Evolutionary conservation across 2,329 filamentous ascomycete species (phyloP).

Genomic region (Fusarium sororula): DNA sequence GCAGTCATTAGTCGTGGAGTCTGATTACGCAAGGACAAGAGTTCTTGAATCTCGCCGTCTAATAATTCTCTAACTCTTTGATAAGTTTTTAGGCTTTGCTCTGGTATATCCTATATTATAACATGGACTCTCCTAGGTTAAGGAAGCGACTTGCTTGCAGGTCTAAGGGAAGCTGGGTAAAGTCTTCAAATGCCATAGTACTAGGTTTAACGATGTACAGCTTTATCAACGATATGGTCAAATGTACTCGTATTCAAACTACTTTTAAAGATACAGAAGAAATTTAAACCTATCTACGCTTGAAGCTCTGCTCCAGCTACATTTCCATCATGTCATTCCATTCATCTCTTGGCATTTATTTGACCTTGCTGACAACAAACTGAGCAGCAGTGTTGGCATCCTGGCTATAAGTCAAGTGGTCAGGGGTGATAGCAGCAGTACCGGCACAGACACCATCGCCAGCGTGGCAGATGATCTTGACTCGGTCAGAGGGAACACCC

Average conservation of each 20-base stretch:
- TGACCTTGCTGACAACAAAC: slow-evolving; percentile 40
- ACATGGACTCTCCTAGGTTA: too few species aligned
- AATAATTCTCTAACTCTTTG: too few species aligned
- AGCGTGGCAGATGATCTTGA: slow-evolving; percentile 46
- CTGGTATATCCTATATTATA: too few species aligned
- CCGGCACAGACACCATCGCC: slow-evolving; percentile 48
- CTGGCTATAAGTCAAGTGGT: slow-evolving; percentile 42
- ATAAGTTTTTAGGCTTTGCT: too few species aligned
- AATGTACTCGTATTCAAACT: background rate
- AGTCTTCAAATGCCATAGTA: too few species aligned
- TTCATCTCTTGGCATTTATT: background rate
- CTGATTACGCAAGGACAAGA: too few species aligned
- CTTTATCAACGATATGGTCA: background rate
- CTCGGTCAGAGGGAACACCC: slow-evolving; percentile 28
- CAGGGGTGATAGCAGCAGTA: slow-evolving; percentile 38
- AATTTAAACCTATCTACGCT: background rate
- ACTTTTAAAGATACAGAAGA: background rate
- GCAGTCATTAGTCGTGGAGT: too few species aligned
- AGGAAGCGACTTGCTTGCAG: too few species aligned
- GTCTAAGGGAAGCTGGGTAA: too few species aligned
- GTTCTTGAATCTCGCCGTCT: too few species aligned
- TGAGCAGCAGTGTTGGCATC: slow-evolving; percentile 43
- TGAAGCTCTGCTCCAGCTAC: background rate
- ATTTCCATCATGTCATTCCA: background rate
- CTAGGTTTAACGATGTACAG: too few species aligned